Evolutionary conservation across 345 rosid genomes (phyloP), one percentile per base, ranked within the genome.

Genomic region (Populus pruinosa): DNA sequence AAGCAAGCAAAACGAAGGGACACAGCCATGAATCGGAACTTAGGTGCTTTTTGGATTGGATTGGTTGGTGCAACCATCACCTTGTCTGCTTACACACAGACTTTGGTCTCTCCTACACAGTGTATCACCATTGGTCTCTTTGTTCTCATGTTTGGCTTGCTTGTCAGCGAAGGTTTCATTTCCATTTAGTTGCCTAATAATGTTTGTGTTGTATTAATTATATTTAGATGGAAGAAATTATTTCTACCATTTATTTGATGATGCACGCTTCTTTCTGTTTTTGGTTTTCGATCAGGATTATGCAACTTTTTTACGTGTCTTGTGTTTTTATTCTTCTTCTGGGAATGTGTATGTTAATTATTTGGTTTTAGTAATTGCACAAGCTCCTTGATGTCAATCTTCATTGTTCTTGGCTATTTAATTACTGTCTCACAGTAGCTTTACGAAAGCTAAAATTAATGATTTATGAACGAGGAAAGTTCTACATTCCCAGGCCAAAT

Each of bases 61-160:
- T 36, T 89, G 68, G 86, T 85, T 12, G 97, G 98, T 5, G 98
- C 93, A 61, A 77, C 75, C 21, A 86, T 93, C 83, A 93, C 98
- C 72, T 76, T 92, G 41, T 88, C 92, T 62, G 94, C 95, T 12
- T 93, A 92, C 72, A 87, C 92, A 21, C 95, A 93, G 87, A 83
- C 88, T 2, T 23, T 75, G 67, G 49, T 88, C 65, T 77, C 88
- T 69, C 86, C 93, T 25, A 89, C 90, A 9, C 87, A 81, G 59
- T 91, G 91, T 81, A 69, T 93, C 65, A 55, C 86, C 5, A 80
- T 81, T 25, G 98, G 94, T 39, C 90, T 91, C 69, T 50, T 88
- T 38, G 87, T 90, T 61, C 96, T 91, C 83, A 79, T 88, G 85
- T 84, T 88, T 78, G 98, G 92, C 27, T 74, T 93, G 75, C 92